Conservation (phyloP, 2,329 filamentous ascomycete genomes). For the Graphium sp. region DNA sequence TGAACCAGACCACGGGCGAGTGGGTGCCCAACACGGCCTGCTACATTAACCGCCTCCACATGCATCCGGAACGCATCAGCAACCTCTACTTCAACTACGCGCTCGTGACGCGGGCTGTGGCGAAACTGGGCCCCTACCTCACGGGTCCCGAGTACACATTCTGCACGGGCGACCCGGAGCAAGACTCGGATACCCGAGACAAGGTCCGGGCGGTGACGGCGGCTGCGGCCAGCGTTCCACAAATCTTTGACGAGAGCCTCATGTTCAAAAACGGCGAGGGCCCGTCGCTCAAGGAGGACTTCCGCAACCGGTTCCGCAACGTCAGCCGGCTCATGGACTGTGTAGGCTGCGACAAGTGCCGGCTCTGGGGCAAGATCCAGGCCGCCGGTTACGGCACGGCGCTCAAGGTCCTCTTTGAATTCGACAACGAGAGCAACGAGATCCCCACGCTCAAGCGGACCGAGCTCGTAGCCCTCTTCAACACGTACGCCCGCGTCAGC, state of each 20-base stretch:
- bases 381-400: constrained; percentile 89
- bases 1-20: constrained; percentile 85
- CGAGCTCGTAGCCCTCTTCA: constrained; percentile 85
- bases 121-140: constrained; percentile 74
- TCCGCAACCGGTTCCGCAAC: constrained; percentile 92
- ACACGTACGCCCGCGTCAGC: constrained; percentile 78
- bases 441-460: constrained; percentile 64
- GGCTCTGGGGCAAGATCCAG: constrained; percentile 94
- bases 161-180: constrained; percentile 67
- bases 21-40: constrained; percentile 86
- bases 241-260: constrained; percentile 85
- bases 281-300: constrained; percentile 82
- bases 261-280: constrained; percentile 79
- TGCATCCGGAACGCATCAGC: constrained; percentile 76
- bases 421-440: constrained; percentile 49
- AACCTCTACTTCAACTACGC: constrained; percentile 99
- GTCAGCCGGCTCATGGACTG: constrained; percentile 97
- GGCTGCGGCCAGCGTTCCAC: constrained; percentile 48
- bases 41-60: constrained; percentile 74
- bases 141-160: constrained; percentile 60
- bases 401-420: constrained; percentile 90
- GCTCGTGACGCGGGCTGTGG: constrained; percentile 76
- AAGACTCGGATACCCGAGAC: constrained; percentile 63
- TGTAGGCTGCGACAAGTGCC: constrained; percentile 95
- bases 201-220: constrained; percentile 67